Percentiles rank a stretch among this genome's conserved stretches.
These are phyloP conservation scores for Eucalyptus erythrocorys DNA, from an alignment of 345 rosid genomes.

Conservation along the genomic window DNA sequence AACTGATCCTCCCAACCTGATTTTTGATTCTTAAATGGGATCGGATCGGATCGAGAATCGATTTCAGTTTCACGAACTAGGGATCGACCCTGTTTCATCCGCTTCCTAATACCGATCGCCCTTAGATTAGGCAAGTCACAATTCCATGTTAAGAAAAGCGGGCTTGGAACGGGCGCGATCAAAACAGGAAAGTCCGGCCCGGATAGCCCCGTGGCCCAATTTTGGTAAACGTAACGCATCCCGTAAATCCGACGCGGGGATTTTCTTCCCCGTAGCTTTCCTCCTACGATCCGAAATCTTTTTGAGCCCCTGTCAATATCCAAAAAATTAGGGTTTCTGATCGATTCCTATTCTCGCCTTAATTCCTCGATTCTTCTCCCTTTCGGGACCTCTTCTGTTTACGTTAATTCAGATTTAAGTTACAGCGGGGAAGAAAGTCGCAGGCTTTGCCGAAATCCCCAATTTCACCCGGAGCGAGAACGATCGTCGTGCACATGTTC, in stretches of 20 bases:
- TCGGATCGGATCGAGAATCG: too few relatives aligned
- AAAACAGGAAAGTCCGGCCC: neutral
- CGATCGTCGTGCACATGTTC: neutral
- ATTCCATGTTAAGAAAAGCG: neutral
- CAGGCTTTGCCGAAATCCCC: neutral
- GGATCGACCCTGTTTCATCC: neutral
- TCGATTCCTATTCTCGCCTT: neutral
- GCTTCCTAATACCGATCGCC: neutral
- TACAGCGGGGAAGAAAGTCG: neutral
- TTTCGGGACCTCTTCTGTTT: neutral
- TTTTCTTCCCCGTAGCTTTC: neutral
- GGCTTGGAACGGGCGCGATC: neutral
- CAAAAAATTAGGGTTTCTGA: neutral
- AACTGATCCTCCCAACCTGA: too few relatives aligned
- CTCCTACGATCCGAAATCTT: neutral
- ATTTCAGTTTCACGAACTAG: neutral
- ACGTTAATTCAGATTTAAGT: neutral
- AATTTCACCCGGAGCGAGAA: neutral
- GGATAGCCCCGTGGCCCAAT: neutral
- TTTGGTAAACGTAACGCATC: neutral
- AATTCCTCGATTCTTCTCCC: neutral
- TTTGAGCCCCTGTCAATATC: neutral
- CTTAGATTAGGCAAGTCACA: neutral
- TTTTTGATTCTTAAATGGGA: too few relatives aligned
- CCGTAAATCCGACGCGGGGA: neutral